Evolutionary conservation across 495 filamentous ascomycete genomes (phyloP).

Genomic region (Neurospora hispaniola): DNA sequence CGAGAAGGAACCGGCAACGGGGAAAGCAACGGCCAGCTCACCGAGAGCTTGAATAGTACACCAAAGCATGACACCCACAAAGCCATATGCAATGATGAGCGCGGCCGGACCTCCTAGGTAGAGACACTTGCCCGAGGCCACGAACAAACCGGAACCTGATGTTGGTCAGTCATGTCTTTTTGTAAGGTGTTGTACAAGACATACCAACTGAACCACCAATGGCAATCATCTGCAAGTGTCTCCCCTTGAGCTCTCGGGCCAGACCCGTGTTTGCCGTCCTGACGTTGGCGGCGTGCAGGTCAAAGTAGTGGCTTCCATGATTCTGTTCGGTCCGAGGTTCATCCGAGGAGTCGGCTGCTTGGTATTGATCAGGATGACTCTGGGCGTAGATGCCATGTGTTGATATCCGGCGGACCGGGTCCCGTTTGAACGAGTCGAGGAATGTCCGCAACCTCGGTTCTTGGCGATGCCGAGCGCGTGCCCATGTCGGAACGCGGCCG

Average conservation of each 20-base stretch:
- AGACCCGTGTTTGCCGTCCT: slow-evolving; percentile 71
- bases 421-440: slow-evolving; percentile 71
- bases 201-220: slow-evolving; percentile 90
- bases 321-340: slow-evolving; percentile 4
- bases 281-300: slow-evolving; percentile 61
- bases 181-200: slow-evolving; percentile 3
- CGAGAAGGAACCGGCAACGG: slow-evolving; percentile 86
- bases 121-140: slow-evolving; percentile 73
- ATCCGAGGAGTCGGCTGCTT: neutral
- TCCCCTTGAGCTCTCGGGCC: slow-evolving; percentile 63
- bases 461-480: neutral
- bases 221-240: slow-evolving; percentile 94
- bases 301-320: slow-evolving; percentile 48
- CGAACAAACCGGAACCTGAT: slow-evolving; percentile 80
- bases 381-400: slow-evolving; percentile 17
- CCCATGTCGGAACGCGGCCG: neutral
- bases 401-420: slow-evolving; percentile 56
- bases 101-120: slow-evolving; percentile 75
- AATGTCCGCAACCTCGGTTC: slow-evolving; percentile 33
- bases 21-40: slow-evolving; percentile 85
- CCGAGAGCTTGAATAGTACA: slow-evolving; percentile 87
- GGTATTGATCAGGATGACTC: slow-evolving; percentile 35
- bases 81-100: slow-evolving; percentile 65
- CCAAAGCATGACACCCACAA: slow-evolving; percentile 85
- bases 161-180: neutral